Evolutionary conservation across 225 moss, liverwort and hornwort species (phyloP).

Genomic region (Thuidium tamariscinum): DNA sequence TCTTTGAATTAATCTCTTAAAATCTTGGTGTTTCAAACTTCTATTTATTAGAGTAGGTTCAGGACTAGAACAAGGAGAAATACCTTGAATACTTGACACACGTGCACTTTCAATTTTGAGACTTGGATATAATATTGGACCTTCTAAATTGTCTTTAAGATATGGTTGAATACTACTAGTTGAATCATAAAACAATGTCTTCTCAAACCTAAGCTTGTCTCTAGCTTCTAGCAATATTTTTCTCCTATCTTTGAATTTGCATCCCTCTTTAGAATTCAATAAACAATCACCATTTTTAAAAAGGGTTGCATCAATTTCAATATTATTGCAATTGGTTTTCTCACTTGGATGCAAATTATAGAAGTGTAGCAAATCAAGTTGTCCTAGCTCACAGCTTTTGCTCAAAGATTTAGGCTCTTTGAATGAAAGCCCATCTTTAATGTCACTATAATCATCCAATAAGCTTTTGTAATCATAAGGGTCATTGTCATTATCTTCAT

Average conservation of each 20-base stretch:
- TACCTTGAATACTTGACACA: background rate
- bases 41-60: background rate
- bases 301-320: background rate
- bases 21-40: background rate
- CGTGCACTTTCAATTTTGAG: background rate
- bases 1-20: background rate
- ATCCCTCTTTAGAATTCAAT: background rate
- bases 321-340: background rate
- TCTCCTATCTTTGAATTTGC: background rate
- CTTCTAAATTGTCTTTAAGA: background rate
- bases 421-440: background rate
- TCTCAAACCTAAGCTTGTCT: background rate
- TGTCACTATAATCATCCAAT: background rate
- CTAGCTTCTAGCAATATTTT: background rate
- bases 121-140: background rate
- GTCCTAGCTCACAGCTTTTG: background rate
- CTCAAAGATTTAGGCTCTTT: background rate
- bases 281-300: background rate
- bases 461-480: background rate
- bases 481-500: background rate
- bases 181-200: background rate
- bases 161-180: slow-evolving; percentile 1
- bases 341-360: background rate
- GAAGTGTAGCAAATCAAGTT: background rate
- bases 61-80: background rate